Evolutionary conservation across 345 rosid species (phyloP).

Genomic region (Brassica nigra): DNA sequence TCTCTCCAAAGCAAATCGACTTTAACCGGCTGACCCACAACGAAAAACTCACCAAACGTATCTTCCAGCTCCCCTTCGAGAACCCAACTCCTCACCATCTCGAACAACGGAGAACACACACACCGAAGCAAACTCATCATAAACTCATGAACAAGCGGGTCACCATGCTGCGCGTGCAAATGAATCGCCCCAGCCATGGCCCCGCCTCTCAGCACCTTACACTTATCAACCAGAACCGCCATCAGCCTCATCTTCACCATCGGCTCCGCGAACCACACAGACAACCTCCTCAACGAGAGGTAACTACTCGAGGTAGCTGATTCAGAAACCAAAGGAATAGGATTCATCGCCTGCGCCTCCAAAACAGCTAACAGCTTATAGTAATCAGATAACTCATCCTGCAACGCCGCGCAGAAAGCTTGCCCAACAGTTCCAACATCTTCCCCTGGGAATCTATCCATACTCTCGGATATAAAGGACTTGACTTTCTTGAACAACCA

Average conservation of each 20-base stretch:
- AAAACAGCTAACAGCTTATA: constrained; percentile 91
- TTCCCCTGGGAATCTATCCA: constrained; percentile 79
- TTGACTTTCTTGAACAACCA: constrained; percentile 94
- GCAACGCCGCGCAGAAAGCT: constrained; percentile 95
- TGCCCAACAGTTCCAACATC: constrained; percentile 92
- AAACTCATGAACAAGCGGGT: constrained; percentile 83
- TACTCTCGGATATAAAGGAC: constrained; percentile 68
- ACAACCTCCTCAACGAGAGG: constrained; percentile 82
- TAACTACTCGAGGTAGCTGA: constrained; percentile 64
- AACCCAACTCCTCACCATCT: constrained; percentile 99
- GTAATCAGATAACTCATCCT: constrained; percentile 81
- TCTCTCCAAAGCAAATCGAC: constrained; percentile 98
- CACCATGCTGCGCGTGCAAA: constrained; percentile 95
- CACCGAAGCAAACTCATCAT: constrained; percentile 80
- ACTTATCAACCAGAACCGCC: constrained; percentile 96
- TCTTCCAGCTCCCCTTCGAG: constrained; percentile 98
- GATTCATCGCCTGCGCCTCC: constrained; percentile 88
- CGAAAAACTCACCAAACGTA: constrained; percentile 83
- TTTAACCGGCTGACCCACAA: constrained; percentile 90
- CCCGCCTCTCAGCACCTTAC: constrained; percentile 88
- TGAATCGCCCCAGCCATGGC: constrained; percentile 98
- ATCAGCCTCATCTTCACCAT: constrained; percentile 95
- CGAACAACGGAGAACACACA: constrained; percentile 93
- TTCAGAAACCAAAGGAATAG: constrained; percentile 85
- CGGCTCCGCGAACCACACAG: constrained; percentile 93